Evolutionary conservation across 805 yeast species (phyloP), one percentile per base, ranked within the genome.

Genomic region (Cyberlindnera mississippiensis): DNA sequence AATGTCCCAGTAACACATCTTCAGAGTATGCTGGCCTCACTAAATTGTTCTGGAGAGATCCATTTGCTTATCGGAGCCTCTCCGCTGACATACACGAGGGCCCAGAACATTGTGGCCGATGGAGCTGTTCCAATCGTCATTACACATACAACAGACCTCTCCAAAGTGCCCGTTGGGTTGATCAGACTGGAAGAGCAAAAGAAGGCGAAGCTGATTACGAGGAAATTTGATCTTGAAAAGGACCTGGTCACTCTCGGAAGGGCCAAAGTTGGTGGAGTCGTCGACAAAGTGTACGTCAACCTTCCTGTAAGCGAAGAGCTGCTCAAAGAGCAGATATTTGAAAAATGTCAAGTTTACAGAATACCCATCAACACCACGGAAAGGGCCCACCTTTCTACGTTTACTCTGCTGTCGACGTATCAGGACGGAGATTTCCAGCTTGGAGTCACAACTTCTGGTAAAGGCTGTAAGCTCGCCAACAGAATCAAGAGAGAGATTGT

Each of bases 311-410:
- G 60, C 10, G 47, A 61, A 40, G 37, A 48, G 11, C 52, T 43
- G 2, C 40, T 67, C 35, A 74, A 74, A 35, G 49, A 57, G 18
- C 48, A 55, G 2, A 71, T 87, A 11, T 79, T 61, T 47, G 52
- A 65, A 1, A 66, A 56, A 29, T 87, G 96, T 63, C 62, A 61
- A 34, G 62, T 70, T 40, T 64, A 76, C 38, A 72, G 97, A 55
- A 85, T 90, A 4, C 97, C 97, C 0, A 71, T 91, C 35, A 89
- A 88, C 57, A 82, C 85, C 1, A 73, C 84, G 0, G 96, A 87
- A 49, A 73, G 78, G 13, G 79, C 89, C 0, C 80, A 79, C 26
- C 68, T 73, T 19, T 85, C 93, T 41, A 78, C 90, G 0, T 90
- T 90, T 59, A 77, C 91, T 1, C 61, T 88, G 40, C 67, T 88